These are phyloP conservation scores for Beauveria medogensis DNA, from an alignment of 2,329 filamentous ascomycete genomes.

Conservation along the genomic window DNA sequence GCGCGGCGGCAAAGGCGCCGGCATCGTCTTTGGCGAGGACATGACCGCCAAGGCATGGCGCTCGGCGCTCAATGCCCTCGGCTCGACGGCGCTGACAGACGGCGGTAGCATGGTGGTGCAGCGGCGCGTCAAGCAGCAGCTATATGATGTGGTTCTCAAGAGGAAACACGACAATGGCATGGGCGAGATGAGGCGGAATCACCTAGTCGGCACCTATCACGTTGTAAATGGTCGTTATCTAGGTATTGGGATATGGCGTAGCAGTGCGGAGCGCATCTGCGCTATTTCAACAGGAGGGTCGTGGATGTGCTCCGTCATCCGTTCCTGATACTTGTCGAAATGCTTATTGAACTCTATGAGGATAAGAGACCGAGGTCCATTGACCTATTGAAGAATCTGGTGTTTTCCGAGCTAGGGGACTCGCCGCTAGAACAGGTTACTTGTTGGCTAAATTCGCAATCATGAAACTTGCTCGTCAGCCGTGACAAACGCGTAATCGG, in stretches of 20 bases:
- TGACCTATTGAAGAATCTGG: too few relatives aligned
- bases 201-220: conserved; percentile 28
- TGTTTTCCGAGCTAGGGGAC: too few relatives aligned
- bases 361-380: too few relatives aligned
- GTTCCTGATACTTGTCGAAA: neutral
- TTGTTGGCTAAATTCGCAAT: too few relatives aligned
- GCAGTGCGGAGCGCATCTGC: conserved; percentile 23
- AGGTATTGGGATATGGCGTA: conserved; percentile 25
- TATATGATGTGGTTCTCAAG: conserved; percentile 25
- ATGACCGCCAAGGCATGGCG: conserved; percentile 11
- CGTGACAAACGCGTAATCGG: too few relatives aligned
- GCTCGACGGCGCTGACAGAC: neutral
- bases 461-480: too few relatives aligned
- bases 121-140: conserved; percentile 21
- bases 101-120: conserved; percentile 20
- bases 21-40: conserved; percentile 33
- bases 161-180: neutral
- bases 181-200: conserved; percentile 18
- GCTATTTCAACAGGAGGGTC: conserved; percentile 24
- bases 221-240: conserved; percentile 20
- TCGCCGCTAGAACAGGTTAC: too few relatives aligned
- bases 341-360: too few relatives aligned
- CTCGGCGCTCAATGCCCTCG: conserved; percentile 15
- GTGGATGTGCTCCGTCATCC: conserved; percentile 27
- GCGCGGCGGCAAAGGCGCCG: conserved; percentile 30